Conservation (phyloP, 257 asterid species). For the Coffea canephora region DNA sequence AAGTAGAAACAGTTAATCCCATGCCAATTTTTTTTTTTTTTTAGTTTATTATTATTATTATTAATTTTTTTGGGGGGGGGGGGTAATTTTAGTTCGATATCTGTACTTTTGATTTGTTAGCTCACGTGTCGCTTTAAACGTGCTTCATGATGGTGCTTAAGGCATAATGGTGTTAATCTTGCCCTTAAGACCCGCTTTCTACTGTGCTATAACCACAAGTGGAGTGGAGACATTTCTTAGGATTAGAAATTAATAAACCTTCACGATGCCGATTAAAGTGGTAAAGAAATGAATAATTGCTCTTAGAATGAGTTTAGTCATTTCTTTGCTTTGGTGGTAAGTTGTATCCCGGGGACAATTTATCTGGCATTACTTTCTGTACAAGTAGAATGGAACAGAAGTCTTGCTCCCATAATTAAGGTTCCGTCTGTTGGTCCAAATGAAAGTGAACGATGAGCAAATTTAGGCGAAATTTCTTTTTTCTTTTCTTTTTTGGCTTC, state of each 20-base stretch:
- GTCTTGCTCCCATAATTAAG: neutral
- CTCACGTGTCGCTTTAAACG: conserved; percentile 34
- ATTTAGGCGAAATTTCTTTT: neutral
- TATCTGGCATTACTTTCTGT: neutral
- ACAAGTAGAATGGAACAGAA: neutral
- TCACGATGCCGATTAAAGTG: neutral
- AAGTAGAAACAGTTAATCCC: neutral
- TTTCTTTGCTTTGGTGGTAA: conserved; percentile 24
- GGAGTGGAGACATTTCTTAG: conserved; percentile 16
- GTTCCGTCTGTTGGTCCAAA: neutral
- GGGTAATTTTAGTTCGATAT: no score
- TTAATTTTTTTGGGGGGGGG: no score
- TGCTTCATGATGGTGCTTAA: conserved; percentile 31
- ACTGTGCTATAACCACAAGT: neutral
- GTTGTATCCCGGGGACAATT: neutral
- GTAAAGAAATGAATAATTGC: neutral
- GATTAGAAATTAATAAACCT: conserved; percentile 6
- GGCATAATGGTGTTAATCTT: conserved; percentile 23
- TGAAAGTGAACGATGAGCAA: neutral
- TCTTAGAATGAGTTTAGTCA: neutral
- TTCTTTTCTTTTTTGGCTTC: neutral
- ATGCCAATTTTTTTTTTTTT: no score
- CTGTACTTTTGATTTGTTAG: conserved; percentile 25
- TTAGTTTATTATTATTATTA: no score
- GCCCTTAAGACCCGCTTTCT: neutral